Base-by-base conservation (phyloP, 1,139 yeast species). In the Taphrina populina region DNA sequence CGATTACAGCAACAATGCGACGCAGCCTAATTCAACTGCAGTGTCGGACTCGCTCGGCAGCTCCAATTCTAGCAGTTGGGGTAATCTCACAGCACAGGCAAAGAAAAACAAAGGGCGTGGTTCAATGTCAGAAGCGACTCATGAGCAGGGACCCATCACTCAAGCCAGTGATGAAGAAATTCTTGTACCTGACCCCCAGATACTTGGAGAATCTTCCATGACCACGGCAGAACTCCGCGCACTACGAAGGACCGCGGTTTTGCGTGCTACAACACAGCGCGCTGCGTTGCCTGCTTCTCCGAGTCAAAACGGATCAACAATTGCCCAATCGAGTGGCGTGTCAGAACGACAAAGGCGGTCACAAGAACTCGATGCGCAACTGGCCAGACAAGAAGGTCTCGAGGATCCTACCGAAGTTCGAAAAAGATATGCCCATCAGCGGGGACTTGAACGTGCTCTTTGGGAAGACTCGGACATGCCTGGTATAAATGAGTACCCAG, bases 381-480 rank as follows among this genome's bases (percentile, higher is more conserved):
- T 43, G 13, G 45, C 47, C 44, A 23, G 20, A 6, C 40, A 36
- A 11, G 36, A 15, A 13, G 52, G 45, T 3, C 21, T 33, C 5
- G 30, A 32, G 26, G 15, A 34, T 32, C 29, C 44, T n/a, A 44
- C 17, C 7, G 36, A 52, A 5, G 51, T 52, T 20, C 44, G 58
- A n/a, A 46, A 33, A 3, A 51, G 46, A n/a, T 23, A 26, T 19
- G 58, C 58, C 11, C 40, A 43, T 4, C 49, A 35, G 15, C 47
- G 47, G 10, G 36, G 47, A 21, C 34, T 32, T 11, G 53, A 46
- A 30, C 45, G 55, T 7, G 45, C 47, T 26, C 27, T 26, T 17
- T 46, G 52, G 45, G 57, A 44, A 11, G 59, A 57, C 19, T 59
- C 55, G n/a, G 61, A 46, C 11, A 53, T 46, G 19, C 57, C 11